Conservation (phyloP, 805 yeast genomes). For the Lipomyces kockii region DNA sequence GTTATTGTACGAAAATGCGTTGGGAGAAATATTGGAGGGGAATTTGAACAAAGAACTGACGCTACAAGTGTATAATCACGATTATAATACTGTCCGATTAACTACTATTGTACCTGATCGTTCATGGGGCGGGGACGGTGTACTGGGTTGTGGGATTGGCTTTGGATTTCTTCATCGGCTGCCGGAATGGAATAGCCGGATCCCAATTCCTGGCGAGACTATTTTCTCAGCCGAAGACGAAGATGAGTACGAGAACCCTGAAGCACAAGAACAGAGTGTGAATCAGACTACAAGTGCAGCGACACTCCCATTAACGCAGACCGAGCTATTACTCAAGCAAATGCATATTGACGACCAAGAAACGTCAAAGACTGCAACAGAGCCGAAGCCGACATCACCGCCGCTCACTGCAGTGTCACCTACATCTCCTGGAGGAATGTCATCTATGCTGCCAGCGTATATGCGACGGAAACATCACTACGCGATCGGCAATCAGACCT, state of each 20-base stretch:
- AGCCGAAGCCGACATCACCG: conserved; percentile 12
- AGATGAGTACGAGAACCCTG: not conserved
- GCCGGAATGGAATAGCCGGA: conserved; percentile 21
- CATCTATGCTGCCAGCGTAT: conserved; percentile 21
- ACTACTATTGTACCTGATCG: conserved; percentile 76
- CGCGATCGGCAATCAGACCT: not conserved
- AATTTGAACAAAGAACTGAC: conserved; percentile 24
- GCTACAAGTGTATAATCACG: conserved; percentile 83
- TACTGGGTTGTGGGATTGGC: conserved; percentile 93
- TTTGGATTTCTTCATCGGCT: conserved; percentile 77
- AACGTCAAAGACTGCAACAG: not conserved
- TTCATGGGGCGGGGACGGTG: conserved; percentile 82
- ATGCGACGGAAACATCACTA: conserved; percentile 31
- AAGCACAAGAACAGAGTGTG: not conserved
- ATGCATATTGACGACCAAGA: conserved; percentile 18
- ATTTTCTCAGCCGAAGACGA: conserved; percentile 21
- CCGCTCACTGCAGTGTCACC: conserved; percentile 3
- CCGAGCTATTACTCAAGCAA: conserved; percentile 26
- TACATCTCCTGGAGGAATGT: conserved; percentile 4
- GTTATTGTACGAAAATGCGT: conserved; percentile 22
- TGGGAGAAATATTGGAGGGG: conserved; percentile 23
- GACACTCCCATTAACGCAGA: conserved; percentile 27
- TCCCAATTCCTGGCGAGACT: conserved; percentile 34
- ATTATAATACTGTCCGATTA: conserved; percentile 82
- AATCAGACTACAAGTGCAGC: conserved; percentile 3